Evolutionary conservation across 179 eudicot genomes (phyloP).

Genomic region (Nepenthes alata): DNA sequence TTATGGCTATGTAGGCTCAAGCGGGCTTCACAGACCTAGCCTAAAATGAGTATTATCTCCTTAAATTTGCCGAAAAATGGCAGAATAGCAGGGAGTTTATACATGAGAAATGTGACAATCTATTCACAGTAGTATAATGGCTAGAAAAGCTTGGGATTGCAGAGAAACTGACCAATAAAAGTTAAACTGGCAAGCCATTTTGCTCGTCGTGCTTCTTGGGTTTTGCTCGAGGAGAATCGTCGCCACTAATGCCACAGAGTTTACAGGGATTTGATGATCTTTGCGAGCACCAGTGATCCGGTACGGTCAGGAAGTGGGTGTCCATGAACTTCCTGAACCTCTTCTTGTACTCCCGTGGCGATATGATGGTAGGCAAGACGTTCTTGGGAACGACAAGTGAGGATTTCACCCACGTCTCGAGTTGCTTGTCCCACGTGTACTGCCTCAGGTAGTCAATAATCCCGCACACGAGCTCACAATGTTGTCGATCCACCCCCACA

Average conservation of each 20-base stretch:
- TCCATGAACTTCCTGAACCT: conserved; percentile 84
- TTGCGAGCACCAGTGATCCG: conserved; percentile 82
- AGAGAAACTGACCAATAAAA: neutral
- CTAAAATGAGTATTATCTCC: neutral
- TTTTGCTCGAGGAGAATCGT: conserved; percentile 15
- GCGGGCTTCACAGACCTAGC: neutral
- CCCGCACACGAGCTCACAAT: conserved; percentile 66
- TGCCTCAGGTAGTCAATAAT: conserved; percentile 84
- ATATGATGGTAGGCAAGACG: conserved; percentile 63
- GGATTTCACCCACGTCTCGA: conserved; percentile 89
- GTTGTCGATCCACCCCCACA: conserved; percentile 67
- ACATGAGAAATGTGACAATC: conserved; percentile 8
- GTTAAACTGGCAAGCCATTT: conserved; percentile 16
- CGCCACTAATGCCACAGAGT: conserved; percentile 38
- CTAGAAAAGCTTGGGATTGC: neutral
- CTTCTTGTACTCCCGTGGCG: conserved; percentile 73
- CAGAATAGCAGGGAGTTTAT: conserved; percentile 14
- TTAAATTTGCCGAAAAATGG: conserved; percentile 13
- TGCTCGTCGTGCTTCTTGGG: conserved; percentile 20
- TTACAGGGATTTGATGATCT: conserved; percentile 59
- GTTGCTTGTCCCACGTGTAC: conserved; percentile 92
- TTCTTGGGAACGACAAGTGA: conserved; percentile 73
- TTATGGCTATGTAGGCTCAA: too few species aligned
- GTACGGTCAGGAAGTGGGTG: conserved; percentile 67
- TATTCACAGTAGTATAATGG: conserved; percentile 20